Conservation (phyloP, 768 basidiomycete species). For the Leucocoprinus sp. region DNA sequence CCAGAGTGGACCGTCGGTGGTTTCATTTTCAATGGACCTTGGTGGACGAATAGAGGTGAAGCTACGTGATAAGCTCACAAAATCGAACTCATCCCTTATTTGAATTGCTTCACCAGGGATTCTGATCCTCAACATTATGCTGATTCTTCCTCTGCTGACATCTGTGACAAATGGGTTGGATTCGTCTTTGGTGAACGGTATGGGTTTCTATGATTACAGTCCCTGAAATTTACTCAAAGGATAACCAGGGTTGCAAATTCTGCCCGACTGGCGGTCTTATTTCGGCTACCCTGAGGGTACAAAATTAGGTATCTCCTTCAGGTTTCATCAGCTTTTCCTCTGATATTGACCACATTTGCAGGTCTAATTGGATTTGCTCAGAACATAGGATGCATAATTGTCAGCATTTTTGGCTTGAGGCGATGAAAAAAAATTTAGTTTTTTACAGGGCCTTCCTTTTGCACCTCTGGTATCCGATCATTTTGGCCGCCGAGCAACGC, state of each 20-base stretch:
- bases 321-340: neutral
- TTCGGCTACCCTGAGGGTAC: slow-evolving; percentile 46
- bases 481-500: slow-evolving; percentile 49
- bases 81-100: neutral
- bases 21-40: slow-evolving; percentile 49
- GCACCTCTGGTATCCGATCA: slow-evolving; percentile 53
- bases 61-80: neutral
- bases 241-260: slow-evolving; percentile 51
- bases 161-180: slow-evolving; percentile 61
- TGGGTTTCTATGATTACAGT: neutral
- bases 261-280: slow-evolving; percentile 53
- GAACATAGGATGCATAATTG: slow-evolving; percentile 44
- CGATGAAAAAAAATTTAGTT: neutral
- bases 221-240: neutral
- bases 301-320: slow-evolving; percentile 39
- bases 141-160: slow-evolving; percentile 57
- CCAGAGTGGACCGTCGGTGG: slow-evolving; percentile 50
- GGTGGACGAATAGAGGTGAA: slow-evolving; percentile 57
- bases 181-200: slow-evolving; percentile 55
- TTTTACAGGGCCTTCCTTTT: slow-evolving; percentile 46
- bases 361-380: slow-evolving; percentile 63
- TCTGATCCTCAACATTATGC: slow-evolving; percentile 46
- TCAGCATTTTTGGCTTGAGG: slow-evolving; percentile 19
- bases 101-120: slow-evolving; percentile 33
- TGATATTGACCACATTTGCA: slow-evolving; percentile 15